phyloP scores from a whole-genome alignment of 2,329 filamentous ascomycete species.

The Dothideomycetes sp. region DNA sequence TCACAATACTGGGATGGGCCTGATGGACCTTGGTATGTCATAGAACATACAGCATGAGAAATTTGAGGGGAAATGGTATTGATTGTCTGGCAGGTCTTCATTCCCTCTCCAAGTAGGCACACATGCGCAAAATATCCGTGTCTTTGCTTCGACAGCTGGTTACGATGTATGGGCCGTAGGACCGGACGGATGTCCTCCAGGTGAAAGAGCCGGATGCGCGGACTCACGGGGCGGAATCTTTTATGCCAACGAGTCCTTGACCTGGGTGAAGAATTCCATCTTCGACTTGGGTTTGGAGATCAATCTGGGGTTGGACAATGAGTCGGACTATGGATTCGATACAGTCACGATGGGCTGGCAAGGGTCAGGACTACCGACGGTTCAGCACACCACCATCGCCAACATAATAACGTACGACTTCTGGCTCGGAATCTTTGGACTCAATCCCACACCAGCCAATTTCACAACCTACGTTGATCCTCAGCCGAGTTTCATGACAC shows the following conservation, averaged over 20 bases:
- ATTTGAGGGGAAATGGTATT: conserved; percentile 1
- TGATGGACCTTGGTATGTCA: conserved; percentile 19
- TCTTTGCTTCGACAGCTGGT: conserved; percentile 25
- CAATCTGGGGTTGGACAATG: conserved; percentile 40
- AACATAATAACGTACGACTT: conserved; percentile 20
- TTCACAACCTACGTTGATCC: conserved; percentile 27
- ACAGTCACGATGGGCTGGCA: conserved; percentile 28
- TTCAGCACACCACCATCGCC: conserved; percentile 22
- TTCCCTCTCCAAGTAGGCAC: conserved; percentile 28
- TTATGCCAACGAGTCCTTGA: conserved; percentile 43
- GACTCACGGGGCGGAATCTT: conserved; percentile 33
- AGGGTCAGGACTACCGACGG: conserved; percentile 23
- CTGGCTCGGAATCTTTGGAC: conserved; percentile 27
- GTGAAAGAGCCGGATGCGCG: conserved; percentile 22
- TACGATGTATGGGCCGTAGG: conserved; percentile 23
- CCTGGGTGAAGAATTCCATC: conserved; percentile 52
- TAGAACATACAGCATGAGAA: neutral
- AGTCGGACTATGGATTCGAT: conserved; percentile 25
- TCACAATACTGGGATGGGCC: conserved; percentile 32
- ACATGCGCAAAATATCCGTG: conserved; percentile 25
- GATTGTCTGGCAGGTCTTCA: conserved; percentile 29
- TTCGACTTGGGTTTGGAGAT: conserved; percentile 51
- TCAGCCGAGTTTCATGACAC: conserved; percentile 27
- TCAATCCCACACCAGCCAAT: conserved; percentile 29
- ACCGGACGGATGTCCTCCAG: conserved; percentile 22